A percentile compares a stretch with the other conserved stretches of the same genome.
phyloP scores from a whole-genome alignment of 2,329 filamentous ascomycete genomes.

The Teratosphaeria zuluensis region DNA sequence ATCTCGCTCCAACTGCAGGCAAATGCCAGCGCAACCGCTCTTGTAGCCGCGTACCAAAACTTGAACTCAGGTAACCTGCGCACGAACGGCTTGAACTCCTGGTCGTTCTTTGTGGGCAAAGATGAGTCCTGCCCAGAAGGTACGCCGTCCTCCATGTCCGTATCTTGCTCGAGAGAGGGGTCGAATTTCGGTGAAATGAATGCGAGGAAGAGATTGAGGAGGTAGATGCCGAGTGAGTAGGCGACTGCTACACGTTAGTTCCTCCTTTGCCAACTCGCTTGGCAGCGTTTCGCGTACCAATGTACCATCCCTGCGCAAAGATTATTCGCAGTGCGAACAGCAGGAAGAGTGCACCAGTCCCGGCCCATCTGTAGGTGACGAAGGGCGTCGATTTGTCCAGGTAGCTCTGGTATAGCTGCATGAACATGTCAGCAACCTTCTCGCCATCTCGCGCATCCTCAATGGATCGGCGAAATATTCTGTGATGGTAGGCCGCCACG shows the following conservation, averaged over 20 bases:
- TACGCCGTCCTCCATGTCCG: slow-evolving; percentile 84
- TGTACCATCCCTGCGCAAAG: slow-evolving; percentile 95
- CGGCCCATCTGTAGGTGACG: slow-evolving; percentile 80
- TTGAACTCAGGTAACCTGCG: slow-evolving; percentile 96
- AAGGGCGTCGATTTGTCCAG: slow-evolving; percentile 90
- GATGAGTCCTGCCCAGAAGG: slow-evolving; percentile 50
- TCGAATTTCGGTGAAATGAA: slow-evolving; percentile 99
- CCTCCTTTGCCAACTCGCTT: neutral
- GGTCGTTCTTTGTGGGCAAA: slow-evolving; percentile 88
- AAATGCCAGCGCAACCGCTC: slow-evolving; percentile 75
- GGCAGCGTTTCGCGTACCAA: slow-evolving; percentile 51
- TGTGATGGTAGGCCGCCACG: slow-evolving; percentile 19
- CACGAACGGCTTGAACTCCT: slow-evolving; percentile 97
- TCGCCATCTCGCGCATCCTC: neutral
- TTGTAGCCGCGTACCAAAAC: slow-evolving; percentile 96
- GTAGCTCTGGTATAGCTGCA: slow-evolving; percentile 82
- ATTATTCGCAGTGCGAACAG: slow-evolving; percentile 86
- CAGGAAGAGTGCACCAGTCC: slow-evolving; percentile 64
- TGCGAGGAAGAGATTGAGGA: slow-evolving; percentile 96
- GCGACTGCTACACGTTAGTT: slow-evolving; percentile 52
- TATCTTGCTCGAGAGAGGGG: slow-evolving; percentile 88
- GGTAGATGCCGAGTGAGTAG: slow-evolving; percentile 96
- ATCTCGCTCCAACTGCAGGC: slow-evolving; percentile 84
- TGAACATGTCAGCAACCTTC: neutral
- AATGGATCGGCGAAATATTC: neutral